A percentile compares a stretch with the other conserved stretches of the same genome.
Evolutionary conservation across 495 filamentous ascomycete genomes (phyloP).

Genomic region (Xylaria cubensis): DNA sequence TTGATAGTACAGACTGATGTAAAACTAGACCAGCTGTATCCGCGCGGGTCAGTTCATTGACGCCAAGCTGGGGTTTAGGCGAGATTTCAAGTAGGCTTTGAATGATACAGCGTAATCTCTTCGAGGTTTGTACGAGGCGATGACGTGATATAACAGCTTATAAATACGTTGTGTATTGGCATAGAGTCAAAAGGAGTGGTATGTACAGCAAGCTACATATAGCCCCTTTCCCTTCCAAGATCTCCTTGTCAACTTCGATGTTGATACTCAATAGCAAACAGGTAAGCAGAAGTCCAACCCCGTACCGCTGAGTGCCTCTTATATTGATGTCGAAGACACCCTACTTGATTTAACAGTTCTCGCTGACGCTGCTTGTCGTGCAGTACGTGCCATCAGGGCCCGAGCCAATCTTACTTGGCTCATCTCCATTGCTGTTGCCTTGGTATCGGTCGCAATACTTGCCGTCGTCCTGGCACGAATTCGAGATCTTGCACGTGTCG

Average conservation of each 20-base stretch:
- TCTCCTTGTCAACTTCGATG: neutral
- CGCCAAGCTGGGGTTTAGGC: neutral
- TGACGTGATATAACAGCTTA: neutral
- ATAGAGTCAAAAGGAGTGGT: neutral
- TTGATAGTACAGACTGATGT: neutral
- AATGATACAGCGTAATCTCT: neutral
- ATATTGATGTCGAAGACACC: neutral
- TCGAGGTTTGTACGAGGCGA: neutral
- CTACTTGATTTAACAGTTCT: neutral
- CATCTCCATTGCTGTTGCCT: slow-evolving; percentile 36
- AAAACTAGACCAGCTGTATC: neutral
- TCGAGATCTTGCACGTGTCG: slow-evolving; percentile 45
- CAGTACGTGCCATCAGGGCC: slow-evolving; percentile 35
- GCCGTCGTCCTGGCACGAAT: slow-evolving; percentile 28
- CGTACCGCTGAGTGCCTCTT: neutral
- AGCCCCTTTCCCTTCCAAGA: neutral
- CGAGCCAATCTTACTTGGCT: slow-evolving; percentile 38
- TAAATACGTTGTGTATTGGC: neutral
- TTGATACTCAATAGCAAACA: neutral
- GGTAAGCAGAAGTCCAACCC: neutral
- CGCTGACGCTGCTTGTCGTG: slow-evolving; percentile 9
- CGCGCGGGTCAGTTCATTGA: neutral
- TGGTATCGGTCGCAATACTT: slow-evolving; percentile 30
- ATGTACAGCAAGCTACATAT: neutral
- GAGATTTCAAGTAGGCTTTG: neutral